Evolutionary conservation across 257 asterid genomes (phyloP), one percentile per base, ranked within the genome.

Genomic region (Ligustrum vulgare): DNA sequence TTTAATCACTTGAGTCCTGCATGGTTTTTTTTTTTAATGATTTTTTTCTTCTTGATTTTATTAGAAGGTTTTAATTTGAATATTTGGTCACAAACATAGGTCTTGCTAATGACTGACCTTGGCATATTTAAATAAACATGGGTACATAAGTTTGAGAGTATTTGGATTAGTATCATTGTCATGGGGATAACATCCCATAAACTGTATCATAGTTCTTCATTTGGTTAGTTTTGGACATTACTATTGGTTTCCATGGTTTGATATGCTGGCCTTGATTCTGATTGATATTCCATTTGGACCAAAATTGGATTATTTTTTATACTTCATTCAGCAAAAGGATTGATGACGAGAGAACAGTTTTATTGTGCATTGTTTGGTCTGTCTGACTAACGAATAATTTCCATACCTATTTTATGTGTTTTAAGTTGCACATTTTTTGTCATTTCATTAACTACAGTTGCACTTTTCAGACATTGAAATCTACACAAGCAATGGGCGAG

Each of bases 401-500:
- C 6, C 64, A 23, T 22, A 49, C 22, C 2, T 15, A 6, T 56
- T 63, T 75, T 34, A 47, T 11, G 2, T n/a, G 13, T 41, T 41
- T 41, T 41, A 15, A 56, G 39, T 54, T 76, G 67, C 60, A 32
- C 6, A 62, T 22, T 64, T 66, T 10, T 41, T 41, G 16, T 41
- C 16, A 41, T 73, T 73, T 6, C 32, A 73, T 65, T 33, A 31
- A 28, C 72, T 32, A 41, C 18, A 35, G 15, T 67, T 13, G 69
- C 37, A 33, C 35, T 73, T 82, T 35, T 67, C 87, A 94, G 99
- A 94, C 98, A 3, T 77, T 94, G 77, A 94, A 94, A 82, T 94
- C 99, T 13, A 94, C 99, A 25, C 99, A 94, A 88, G 99, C 99
- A 70, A 94, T 94, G 99, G 98, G 98, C 37, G 99, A 92, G 86